phyloP scores from a whole-genome alignment of 129 eudicot genomes.

The Daucus carota region DNA sequence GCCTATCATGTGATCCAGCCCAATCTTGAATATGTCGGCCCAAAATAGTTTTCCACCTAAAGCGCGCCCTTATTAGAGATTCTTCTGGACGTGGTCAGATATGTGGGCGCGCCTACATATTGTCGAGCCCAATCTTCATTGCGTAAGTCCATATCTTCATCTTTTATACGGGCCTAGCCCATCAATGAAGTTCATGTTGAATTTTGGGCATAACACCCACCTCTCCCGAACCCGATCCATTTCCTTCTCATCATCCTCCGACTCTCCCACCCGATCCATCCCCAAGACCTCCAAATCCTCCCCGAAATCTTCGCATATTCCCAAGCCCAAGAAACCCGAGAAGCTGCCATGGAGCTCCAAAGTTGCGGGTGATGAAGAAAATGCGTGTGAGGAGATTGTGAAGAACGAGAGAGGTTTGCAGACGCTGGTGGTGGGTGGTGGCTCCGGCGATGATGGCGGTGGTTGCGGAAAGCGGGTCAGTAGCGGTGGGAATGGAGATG shows the following conservation, averaged over 20 bases:
- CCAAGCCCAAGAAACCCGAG: neutral
- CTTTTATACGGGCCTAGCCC: too few relatives aligned
- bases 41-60: too few relatives aligned
- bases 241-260: neutral
- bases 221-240: neutral
- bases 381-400: neutral
- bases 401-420: neutral
- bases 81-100: too few relatives aligned
- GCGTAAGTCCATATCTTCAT: too few relatives aligned
- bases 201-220: too few relatives aligned
- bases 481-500: neutral
- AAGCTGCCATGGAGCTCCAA: neutral
- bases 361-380: neutral
- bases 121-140: too few relatives aligned
- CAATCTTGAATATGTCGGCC: too few relatives aligned
- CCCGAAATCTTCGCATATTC: neutral
- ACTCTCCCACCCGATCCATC: constrained; percentile 4
- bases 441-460: neutral
- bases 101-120: too few relatives aligned
- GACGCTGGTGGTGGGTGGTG: neutral
- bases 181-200: too few relatives aligned
- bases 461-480: neutral
- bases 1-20: too few relatives aligned
- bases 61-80: too few relatives aligned
- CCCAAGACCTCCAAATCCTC: neutral